Percentiles rank a stretch among this genome's conserved stretches.
These are phyloP conservation scores for Sambucus nigra DNA, from an alignment of 129 eudicot species.

Conservation along the genomic window DNA sequence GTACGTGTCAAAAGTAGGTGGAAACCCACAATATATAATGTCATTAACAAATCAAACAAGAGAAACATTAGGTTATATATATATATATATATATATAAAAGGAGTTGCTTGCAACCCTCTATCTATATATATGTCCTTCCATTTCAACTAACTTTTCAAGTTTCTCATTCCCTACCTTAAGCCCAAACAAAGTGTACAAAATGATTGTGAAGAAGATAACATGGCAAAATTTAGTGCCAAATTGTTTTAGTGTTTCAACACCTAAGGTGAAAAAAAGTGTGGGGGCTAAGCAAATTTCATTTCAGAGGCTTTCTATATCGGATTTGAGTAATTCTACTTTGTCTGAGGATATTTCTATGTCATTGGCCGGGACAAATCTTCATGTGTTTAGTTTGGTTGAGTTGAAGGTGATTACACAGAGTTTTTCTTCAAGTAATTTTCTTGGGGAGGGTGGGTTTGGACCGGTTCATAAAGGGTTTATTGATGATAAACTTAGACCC, in stretches of 20 bases:
- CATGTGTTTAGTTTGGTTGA: slow-evolving; percentile 51
- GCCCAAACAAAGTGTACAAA: neutral
- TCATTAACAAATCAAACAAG: too few relatives aligned
- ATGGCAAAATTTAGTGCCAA: slow-evolving; percentile 34
- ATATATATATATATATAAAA: neutral
- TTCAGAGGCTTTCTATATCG: slow-evolving; percentile 31
- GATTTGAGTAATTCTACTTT: slow-evolving; percentile 45
- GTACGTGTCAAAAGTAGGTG: neutral
- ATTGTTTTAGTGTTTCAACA: slow-evolving; percentile 52
- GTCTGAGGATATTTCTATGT: slow-evolving; percentile 59
- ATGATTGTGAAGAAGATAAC: slow-evolving; percentile 45
- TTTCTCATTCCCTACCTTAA: neutral
- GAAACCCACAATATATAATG: neutral
- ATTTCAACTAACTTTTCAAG: neutral
- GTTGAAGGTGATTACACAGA: slow-evolving; percentile 66
- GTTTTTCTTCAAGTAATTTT: slow-evolving; percentile 60
- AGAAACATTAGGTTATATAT: neutral
- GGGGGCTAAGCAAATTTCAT: slow-evolving; percentile 21
- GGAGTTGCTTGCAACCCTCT: neutral
- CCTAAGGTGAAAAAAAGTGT: slow-evolving; percentile 26
- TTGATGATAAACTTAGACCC: slow-evolving; percentile 68
- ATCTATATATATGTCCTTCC: neutral
- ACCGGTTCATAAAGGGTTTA: slow-evolving; percentile 80
- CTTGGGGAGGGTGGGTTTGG: slow-evolving; percentile 93
- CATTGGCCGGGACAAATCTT: slow-evolving; percentile 62